Percentiles rank a stretch among this genome's conserved stretches.
phyloP scores from a whole-genome alignment of 768 basidiomycete genomes.

The Cubamyces lactineus region DNA sequence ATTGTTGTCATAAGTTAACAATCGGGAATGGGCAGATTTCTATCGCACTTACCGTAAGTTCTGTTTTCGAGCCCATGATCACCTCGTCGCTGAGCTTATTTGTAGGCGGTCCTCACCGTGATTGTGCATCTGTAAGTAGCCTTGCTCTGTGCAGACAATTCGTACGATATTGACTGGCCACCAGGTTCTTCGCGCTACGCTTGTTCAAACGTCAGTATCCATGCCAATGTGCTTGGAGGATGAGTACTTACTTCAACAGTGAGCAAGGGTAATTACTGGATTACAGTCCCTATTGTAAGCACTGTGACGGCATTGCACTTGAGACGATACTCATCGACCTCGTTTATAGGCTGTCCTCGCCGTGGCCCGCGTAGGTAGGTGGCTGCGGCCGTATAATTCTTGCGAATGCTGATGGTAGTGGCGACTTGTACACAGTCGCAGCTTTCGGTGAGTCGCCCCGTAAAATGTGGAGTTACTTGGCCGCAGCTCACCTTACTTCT shows the following conservation, averaged over 20 bases:
- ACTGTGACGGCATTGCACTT: not conserved
- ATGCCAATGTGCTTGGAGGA: not conserved
- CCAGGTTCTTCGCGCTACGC: conserved; percentile 32
- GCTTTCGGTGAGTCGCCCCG: conserved; percentile 18
- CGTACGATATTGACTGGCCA: not conserved
- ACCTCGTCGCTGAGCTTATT: not conserved
- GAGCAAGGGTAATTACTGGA: conserved; percentile 31
- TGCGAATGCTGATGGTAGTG: not conserved
- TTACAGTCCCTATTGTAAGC: conserved; percentile 24
- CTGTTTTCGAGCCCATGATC: not conserved
- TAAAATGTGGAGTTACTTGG: not conserved
- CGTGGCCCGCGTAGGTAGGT: conserved; percentile 18
- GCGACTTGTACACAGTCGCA: conserved; percentile 4
- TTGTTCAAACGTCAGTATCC: conserved; percentile 27
- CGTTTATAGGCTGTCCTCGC: conserved; percentile 14
- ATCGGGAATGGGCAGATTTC: conserved; percentile 12
- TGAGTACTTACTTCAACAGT: conserved; percentile 21
- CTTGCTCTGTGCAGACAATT: not conserved
- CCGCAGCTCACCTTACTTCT: not conserved
- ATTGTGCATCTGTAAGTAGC: conserved; percentile 30
- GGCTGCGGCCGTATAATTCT: not conserved
- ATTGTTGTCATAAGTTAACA: not conserved
- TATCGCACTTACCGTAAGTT: conserved; percentile 29
- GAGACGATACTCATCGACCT: not conserved
- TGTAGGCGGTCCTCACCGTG: conserved; percentile 30